phyloP scores from a whole-genome alignment of 345 rosid species.

The Sonneratia alba region DNA sequence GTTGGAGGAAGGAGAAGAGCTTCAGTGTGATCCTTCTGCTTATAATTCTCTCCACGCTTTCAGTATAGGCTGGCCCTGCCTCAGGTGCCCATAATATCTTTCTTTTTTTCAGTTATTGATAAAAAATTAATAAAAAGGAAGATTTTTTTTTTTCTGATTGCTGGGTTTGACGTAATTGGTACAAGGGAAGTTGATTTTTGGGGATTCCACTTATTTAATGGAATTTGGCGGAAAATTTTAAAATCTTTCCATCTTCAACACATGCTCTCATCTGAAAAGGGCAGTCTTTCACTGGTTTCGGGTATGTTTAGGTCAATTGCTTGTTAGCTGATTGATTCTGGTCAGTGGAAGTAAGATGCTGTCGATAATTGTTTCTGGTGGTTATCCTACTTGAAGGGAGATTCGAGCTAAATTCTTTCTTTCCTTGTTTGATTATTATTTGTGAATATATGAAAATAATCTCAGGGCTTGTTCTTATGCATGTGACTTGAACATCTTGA shows the following conservation, averaged over 20 bases:
- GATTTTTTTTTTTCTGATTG: neutral
- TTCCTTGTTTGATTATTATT: neutral
- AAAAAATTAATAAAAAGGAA: neutral
- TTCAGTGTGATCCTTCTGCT: slow-evolving; percentile 85
- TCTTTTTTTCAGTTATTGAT: neutral
- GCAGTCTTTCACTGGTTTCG: neutral
- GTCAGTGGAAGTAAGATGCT: neutral
- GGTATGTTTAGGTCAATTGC: neutral
- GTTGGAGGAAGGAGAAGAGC: slow-evolving; percentile 92
- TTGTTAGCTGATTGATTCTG: neutral
- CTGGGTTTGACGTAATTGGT: neutral
- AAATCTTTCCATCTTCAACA: neutral
- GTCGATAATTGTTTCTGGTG: neutral
- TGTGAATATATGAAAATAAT: neutral
- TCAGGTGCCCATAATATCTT: slow-evolving; percentile 40
- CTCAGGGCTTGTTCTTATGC: neutral
- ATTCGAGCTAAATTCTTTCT: neutral
- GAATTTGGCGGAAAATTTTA: neutral
- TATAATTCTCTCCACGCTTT: slow-evolving; percentile 86
- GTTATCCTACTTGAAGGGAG: neutral
- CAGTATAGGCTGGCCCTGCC: slow-evolving; percentile 91
- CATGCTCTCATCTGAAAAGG: neutral
- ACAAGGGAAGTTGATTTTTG: neutral
- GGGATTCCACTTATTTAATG: neutral
- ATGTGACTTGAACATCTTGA: slow-evolving; percentile 8